Percentiles rank a stretch among this genome's conserved stretches.
Conservation (phyloP, 2,329 filamentous ascomycete species). For the Penicillium sp. region DNA sequence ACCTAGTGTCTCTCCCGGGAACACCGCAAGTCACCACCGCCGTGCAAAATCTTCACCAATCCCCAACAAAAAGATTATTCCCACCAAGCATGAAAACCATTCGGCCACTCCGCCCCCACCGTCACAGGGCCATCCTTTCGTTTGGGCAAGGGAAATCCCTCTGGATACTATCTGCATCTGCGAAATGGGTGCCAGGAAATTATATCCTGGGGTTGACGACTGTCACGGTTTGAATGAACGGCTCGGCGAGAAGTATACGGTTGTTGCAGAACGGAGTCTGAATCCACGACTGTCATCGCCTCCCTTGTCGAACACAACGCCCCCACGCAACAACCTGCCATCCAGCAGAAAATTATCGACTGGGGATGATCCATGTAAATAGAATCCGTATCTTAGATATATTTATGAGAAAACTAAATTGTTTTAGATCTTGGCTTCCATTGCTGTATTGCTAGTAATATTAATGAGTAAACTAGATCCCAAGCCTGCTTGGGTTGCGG, state of each 20-base stretch:
- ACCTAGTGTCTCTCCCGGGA: not conserved
- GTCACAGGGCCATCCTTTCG: constrained; percentile 41
- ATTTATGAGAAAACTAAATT: not conserved
- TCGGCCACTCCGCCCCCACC: not conserved
- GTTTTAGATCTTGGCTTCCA: not conserved
- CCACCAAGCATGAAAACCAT: not conserved
- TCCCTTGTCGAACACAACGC: not conserved
- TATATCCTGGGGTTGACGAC: constrained; percentile 44
- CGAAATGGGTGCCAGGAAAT: constrained; percentile 78
- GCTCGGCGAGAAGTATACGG: constrained; percentile 54
- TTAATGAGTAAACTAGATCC: constrained; percentile 9
- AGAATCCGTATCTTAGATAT: no score
- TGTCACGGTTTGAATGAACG: constrained; percentile 44
- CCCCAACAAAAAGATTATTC: not conserved
- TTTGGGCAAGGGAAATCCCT: constrained; percentile 68
- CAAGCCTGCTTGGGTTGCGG: constrained; percentile 26
- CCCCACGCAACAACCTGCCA: not conserved
- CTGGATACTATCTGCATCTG: constrained; percentile 77
- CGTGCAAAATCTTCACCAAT: not conserved
- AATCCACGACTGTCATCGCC: constrained; percentile 7
- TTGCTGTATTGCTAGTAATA: constrained; percentile 5
- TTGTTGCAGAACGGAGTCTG: constrained; percentile 45
- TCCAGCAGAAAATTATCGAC: not conserved
- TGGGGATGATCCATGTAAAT: not conserved
- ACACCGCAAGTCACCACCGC: not conserved